These are phyloP conservation scores for Colletotrichum falcatum DNA, from an alignment of 2,329 filamentous ascomycete genomes.

Conservation along the genomic window DNA sequence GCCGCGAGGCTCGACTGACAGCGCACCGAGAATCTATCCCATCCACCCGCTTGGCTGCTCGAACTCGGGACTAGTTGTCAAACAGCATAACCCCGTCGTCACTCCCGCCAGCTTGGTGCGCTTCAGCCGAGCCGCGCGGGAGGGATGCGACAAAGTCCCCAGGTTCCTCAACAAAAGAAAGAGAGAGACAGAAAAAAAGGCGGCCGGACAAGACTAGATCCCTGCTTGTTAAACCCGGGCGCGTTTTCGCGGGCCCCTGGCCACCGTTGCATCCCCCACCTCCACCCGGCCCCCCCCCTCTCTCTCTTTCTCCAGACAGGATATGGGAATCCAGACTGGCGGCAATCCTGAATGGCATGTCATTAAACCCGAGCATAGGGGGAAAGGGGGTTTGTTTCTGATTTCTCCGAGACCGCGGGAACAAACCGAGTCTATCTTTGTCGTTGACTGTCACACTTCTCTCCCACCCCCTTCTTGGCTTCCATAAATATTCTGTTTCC, in stretches of 20 bases:
- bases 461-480: not conserved
- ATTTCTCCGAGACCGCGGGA: constrained; percentile 1
- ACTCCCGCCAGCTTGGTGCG: not conserved
- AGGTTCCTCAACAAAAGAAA: not conserved
- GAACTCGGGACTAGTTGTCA: not conserved
- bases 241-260: not conserved
- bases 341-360: constrained; percentile 18
- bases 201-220: not conserved
- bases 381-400: too few species aligned
- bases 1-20: not conserved
- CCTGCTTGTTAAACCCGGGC: not conserved
- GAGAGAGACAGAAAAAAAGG: not conserved
- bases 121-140: not conserved
- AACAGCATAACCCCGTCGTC: not conserved
- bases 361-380: constrained; percentile 21
- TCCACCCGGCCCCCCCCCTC: not conserved
- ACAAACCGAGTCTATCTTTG: constrained; percentile 8
- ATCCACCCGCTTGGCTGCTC: too few species aligned
- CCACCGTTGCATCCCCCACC: not conserved
- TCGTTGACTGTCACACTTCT: not conserved
- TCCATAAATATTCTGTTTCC: not conserved
- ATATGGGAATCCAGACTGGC: constrained; percentile 9
- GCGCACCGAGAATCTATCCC: not conserved
- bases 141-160: not conserved
- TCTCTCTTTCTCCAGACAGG: constrained; percentile 18